Base-by-base conservation (phyloP, 352 stramenopile genomes). In the Phytopythium sindhum region DNA sequence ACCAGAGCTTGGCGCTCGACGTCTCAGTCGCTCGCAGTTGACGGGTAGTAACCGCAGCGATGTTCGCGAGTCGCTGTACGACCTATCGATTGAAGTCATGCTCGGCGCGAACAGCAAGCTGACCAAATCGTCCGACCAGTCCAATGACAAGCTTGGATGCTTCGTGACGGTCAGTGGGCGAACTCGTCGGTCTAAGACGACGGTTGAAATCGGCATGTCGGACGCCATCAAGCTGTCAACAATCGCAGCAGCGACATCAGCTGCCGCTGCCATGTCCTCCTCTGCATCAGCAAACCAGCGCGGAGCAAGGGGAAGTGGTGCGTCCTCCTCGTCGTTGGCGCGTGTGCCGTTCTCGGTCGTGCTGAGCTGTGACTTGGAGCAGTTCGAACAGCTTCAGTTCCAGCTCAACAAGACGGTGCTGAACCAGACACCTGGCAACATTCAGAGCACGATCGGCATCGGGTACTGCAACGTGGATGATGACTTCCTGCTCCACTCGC, bases 371-470 rank as follows among this genome's bases (percentile, higher is more conserved):
- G 80, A 90, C 17, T 52, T 93, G 35, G 79, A 80, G 60, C 56
- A 74, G 26, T 87, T 81, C 48, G 80, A 89, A n/a, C 73, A 89
- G 44, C 60, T 93, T 11, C 68, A 75, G n/a, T 73, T 91, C n/a
- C 82, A 75, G 17, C 68, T 93, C 28, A 88, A 80, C 66, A 84
- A 84, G 47, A 78, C 67, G 3, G 69, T 71, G 57, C 54, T 84
- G n/a, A 79, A 54, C 15, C 78, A 87, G 57, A 74, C 66, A 26
- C 75, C 75, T 0, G 74, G 74, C 0, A 84, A 63, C 17, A 68
- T 68, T 26, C 81, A 87, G 31, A 59, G 66, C 2, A 87, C 69
- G 21, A 67, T 89, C 48, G 84, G 81, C 17, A 60, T 82, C 29
- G 84, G 84, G 4, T 66, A 77, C 6, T 89, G 77, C 68, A 60